Base-by-base conservation (phyloP, 352 stramenopile genomes). In the Phytopythium sindhum region DNA sequence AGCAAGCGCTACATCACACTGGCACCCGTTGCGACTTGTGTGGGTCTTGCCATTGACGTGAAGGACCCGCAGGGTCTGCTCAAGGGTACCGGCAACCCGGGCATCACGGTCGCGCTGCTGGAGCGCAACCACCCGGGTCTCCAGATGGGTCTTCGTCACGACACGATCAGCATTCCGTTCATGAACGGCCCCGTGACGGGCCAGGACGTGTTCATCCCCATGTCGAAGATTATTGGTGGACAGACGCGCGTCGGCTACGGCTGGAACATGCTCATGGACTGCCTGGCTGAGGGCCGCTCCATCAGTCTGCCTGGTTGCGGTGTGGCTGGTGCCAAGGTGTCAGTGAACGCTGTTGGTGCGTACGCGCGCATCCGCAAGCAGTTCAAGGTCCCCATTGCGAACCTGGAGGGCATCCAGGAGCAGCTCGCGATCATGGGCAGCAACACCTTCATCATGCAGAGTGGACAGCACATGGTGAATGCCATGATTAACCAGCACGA, bases 181-280 rank as follows among this genome's bases (percentile, higher is more conserved):
- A 98, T 99, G 96, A 99, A 99, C 73, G 97, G 96, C 58, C 98
- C 97, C 2, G 96, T 99, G 24, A 91, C 93, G 48, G 97, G 96
- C 50, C 72, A 98, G 68, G 89, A 99, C 65, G 95, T 99, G 57
- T 99, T 98, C 78, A 99, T 99, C 63, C 96, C 97, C 5, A 99
- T 99, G 88, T 88, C 93, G 28, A 97, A 96, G 74, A 98, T 99
- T 70, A 96, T 99, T 37, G 97, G 97, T 65, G 97, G 97, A 39
- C 96, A 98, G 80, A 93, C 96, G 60, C 85, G 92, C 68, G 97
- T 97, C 41, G 97, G 97, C 57, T 98, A 97, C 72, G 97, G 97
- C 64, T 99, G 97, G 97, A 98, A 99, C 80, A 99, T 99, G 97
- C 96, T 99, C 71, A 98, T 99, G 73, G 97, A 99, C 70, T 99